These are phyloP conservation scores for Polygonum aviculare DNA, from an alignment of 148 eudicot genomes.

Conservation along the genomic window DNA sequence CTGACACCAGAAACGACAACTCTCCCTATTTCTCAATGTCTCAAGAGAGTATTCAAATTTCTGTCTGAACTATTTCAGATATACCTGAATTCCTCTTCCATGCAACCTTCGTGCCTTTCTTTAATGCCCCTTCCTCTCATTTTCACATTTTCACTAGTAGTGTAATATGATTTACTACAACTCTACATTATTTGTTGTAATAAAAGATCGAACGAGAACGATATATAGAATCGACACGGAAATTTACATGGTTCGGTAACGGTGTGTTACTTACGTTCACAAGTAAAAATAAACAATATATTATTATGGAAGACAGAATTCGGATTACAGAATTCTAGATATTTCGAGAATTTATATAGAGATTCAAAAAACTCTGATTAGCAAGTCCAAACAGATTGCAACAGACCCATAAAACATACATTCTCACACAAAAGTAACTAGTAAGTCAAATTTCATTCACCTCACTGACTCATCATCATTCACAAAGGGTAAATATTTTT, in stretches of 20 bases:
- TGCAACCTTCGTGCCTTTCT: not conserved
- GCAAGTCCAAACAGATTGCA: too few species aligned
- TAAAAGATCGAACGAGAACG: too few species aligned
- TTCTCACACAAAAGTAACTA: not conserved
- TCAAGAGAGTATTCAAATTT: not conserved
- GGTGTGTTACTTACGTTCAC: too few species aligned
- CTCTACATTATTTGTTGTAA: not conserved
- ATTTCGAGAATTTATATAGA: too few species aligned
- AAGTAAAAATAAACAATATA: too few species aligned
- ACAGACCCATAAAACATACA: not conserved
- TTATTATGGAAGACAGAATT: too few species aligned
- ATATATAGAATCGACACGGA: too few species aligned
- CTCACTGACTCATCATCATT: not conserved
- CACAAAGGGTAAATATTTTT: not conserved
- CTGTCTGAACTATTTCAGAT: not conserved
- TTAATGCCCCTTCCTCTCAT: not conserved
- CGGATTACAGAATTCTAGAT: too few species aligned
- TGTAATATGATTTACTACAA: too few species aligned
- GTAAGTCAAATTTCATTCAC: not conserved
- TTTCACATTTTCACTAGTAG: too few species aligned
- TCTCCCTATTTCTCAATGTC: not conserved
- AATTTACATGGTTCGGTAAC: too few species aligned
- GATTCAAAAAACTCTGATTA: too few species aligned
- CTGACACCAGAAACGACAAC: not conserved
- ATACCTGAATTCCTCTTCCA: not conserved